Evolutionary conservation across 2,329 filamentous ascomycete genomes (phyloP), one percentile per base, ranked within the genome.

Genomic region (Talaromyces funiculosus): DNA sequence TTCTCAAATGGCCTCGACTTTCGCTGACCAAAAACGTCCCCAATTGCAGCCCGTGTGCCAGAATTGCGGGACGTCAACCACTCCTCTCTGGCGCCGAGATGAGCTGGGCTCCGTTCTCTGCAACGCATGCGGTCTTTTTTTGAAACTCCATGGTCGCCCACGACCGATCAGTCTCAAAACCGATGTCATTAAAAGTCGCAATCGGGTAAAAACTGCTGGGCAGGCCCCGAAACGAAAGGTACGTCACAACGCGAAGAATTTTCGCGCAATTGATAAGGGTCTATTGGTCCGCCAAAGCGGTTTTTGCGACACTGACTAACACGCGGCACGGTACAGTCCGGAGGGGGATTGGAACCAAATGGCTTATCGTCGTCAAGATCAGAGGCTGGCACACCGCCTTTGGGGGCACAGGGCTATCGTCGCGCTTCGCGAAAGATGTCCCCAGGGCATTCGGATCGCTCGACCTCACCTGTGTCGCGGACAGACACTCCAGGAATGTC

Each of bases 111-210:
- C 92, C 0, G 93, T 99, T 38, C 88, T 99, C 57, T 99, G 94
- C 86, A 99, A 99, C 79, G 94, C 94, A 71, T 99, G 94, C 77
- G 94, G 94, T 62, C 84, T 99, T 61, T 99, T 97, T 77, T 84
- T 97, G 70, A 99, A 99, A 83, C 84, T 99, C 67, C 94, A 99
- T 74, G 92, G 92, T 65, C 89, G 92, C 26, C 86, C 94, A 63
- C 88, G 94, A 60, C 94, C 94, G 67, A 97, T 96, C 74, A 96
- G 90, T 68, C 84, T 99, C 69, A 99, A 99, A 83, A 97, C 94
- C 53, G 94, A 99, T 81, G 93, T 97, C 67, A 99, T 99, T 80
- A 99, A 99, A 82, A 97, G 92, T 80, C 91, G 94, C 71, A 99
- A 99, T 78, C 87, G 94, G 66, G 93, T 97, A 68, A 97, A 97